Evolutionary conservation across 2,329 filamentous ascomycete genomes (phyloP), one percentile per base, ranked within the genome.

Genomic region (Pseudogymnoascus sp.): DNA sequence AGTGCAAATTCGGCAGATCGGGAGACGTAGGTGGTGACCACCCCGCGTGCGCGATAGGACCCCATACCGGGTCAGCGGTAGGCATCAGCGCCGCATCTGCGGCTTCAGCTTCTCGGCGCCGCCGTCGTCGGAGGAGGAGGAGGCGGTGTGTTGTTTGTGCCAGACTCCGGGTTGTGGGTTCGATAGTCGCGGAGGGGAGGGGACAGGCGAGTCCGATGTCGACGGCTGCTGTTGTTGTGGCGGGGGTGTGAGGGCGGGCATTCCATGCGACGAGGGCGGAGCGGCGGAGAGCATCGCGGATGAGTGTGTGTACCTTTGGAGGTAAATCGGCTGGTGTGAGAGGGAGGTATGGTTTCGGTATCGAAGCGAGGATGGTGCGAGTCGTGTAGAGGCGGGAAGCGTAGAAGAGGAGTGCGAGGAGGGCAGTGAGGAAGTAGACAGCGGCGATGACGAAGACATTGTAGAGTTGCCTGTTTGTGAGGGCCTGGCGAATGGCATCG

Each of bases 291-390:
- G 88, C 84, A 60, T 86, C 84, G 14, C 82, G 82, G 64, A 99
- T 88, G 78, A 96, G 85, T 68, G 85, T 83, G 71, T 90, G 82
- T 40, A 97, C 91, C 63, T 82, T 81, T 68, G 86, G 87, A 51
- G 83, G 84, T 51, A 97, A 84, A 73, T 97, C 92, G 67, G 88
- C 89, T 73, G 91, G 90, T 69, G 95, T 91, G 67, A 96, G 81
- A 0, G 93, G 93, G 14, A 96, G 84, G 83, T 90, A 96, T 62
- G 85, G 79, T 74, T 93, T 95, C 1, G 95, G 95, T 65, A 99
- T 96, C 3, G 85, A 87, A 16, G 87, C 84, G 7, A 97, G 81
- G 7, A 90, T 86, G 54, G 83, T 89, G 66, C 90, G 86, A 71
- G 91, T 96, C 62, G 93, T 90, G 76, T 93, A 97, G 18, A 97